These are phyloP conservation scores for Penicilliopsis zonata DNA, from an alignment of 495 filamentous ascomycete genomes.

Conservation along the genomic window DNA sequence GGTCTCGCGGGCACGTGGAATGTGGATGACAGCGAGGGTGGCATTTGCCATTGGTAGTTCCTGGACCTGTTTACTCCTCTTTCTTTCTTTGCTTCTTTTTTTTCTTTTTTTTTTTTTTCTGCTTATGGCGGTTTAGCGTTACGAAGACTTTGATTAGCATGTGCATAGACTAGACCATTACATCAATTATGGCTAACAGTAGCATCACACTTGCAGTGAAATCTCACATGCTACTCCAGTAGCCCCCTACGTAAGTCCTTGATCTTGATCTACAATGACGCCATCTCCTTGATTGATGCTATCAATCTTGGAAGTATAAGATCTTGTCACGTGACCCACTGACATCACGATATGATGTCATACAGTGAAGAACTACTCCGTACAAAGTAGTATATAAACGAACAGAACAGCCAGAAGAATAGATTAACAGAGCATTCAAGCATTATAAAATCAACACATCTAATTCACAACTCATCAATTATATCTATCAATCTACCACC, in stretches of 20 bases:
- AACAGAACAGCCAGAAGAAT: constrained; percentile 2
- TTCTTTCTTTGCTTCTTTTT: not conserved
- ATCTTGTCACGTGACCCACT: not conserved
- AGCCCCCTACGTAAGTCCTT: too few relatives aligned
- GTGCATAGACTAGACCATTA: too few relatives aligned
- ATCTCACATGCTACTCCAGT: too few relatives aligned
- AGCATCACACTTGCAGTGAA: too few relatives aligned
- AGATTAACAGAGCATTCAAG: constrained; percentile 1
- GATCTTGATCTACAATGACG: not conserved
- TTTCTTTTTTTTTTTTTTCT: constrained; percentile 1
- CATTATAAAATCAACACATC: too few relatives aligned
- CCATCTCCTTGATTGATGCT: not conserved
- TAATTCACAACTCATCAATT: too few relatives aligned
- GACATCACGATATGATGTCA: not conserved
- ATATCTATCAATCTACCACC: constrained; percentile 7
- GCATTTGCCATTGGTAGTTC: constrained; percentile 52
- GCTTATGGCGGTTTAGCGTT: too few relatives aligned
- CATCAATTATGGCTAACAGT: too few relatives aligned
- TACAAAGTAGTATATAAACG: not conserved
- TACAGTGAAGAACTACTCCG: not conserved
- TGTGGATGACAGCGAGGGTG: constrained; percentile 71
- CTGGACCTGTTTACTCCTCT: too few relatives aligned
- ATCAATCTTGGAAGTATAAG: not conserved
- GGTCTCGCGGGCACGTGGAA: constrained; percentile 80
- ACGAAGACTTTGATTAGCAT: too few relatives aligned